Base-by-base conservation (phyloP, 2,329 filamentous ascomycete genomes). In the Alternaria sp. region DNA sequence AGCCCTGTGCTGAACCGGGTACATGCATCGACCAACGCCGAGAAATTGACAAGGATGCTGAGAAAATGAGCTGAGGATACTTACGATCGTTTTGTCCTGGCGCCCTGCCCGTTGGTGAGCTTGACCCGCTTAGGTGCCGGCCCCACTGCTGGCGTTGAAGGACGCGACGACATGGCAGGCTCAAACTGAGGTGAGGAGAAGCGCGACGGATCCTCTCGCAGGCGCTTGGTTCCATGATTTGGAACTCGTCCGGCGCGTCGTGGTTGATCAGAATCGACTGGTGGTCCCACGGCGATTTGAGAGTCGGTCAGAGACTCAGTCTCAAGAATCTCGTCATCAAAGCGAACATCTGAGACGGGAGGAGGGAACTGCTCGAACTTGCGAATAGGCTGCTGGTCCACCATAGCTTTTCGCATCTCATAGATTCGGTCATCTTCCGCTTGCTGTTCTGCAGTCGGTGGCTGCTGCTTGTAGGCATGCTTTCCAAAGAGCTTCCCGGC, bases 71-170 rank as follows among this genome's bases (percentile, higher is more conserved):
- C 49, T 28, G 47, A 46, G 50, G 54, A 57, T 56, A 79, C 77
- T 77, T 75, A 80, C 77, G 77, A 80, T 74, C 73, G 71, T 67
- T 80, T 80, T 54, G 74, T 79, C 47, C 75, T 72, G 54, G 77
- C 77, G 58, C 75, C 68, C 59, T 77, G 74, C 45, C 77, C 75
- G 62, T 78, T 76, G 55, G 69, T 79, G 55, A 78, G 64, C 65
- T 78, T 79, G 21, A 77, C 63, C 52, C 75, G 74, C 69, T 80
- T 80, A 23, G 70, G 67, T 49, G 69, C 68, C 63, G 69, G 77
- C 61, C 65, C 68, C 61, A 71, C 64, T 57, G 69, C 69, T 55
- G 77, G 77, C 30, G 77, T 79, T 47, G 77, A 74, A 25, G 77
- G 77, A 55, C 77, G 72, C 59, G 76, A 74, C 30, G 70, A 69